phyloP scores from a whole-genome alignment of 2,329 filamentous ascomycete species.

The Aureobasidium sp. region DNA sequence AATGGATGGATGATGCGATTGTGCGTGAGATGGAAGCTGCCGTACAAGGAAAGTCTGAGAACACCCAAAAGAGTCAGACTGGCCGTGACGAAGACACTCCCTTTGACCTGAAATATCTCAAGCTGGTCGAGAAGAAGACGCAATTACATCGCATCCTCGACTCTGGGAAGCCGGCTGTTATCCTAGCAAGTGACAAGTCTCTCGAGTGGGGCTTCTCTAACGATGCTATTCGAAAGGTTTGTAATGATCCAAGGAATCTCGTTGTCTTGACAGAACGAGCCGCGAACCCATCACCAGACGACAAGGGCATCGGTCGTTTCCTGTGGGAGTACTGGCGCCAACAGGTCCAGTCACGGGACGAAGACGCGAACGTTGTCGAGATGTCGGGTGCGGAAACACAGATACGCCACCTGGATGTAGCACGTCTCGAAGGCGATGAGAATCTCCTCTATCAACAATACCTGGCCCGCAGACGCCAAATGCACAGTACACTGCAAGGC shows the following conservation, averaged over 20 bases:
- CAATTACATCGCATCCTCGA: slow-evolving; percentile 64
- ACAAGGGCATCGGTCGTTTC: slow-evolving; percentile 57
- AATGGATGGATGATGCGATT: slow-evolving; percentile 98
- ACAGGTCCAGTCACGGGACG: slow-evolving; percentile 14
- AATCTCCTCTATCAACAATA: slow-evolving; percentile 82
- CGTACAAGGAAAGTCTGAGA: slow-evolving; percentile 30
- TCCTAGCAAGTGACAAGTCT: slow-evolving; percentile 82
- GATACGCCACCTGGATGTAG: not conserved
- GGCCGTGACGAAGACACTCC: slow-evolving; percentile 51
- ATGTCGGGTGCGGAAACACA: not conserved
- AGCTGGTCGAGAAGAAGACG: slow-evolving; percentile 70
- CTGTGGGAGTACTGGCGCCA: slow-evolving; percentile 56
- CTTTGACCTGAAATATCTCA: slow-evolving; percentile 83
- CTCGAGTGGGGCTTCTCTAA: slow-evolving; percentile 94
- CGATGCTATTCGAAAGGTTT: slow-evolving; percentile 65
- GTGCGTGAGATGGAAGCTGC: slow-evolving; percentile 58
- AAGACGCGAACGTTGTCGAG: slow-evolving; percentile 4
- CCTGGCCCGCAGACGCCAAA: slow-evolving; percentile 76
- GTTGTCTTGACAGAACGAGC: slow-evolving; percentile 78
- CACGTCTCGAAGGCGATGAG: slow-evolving; percentile 68
- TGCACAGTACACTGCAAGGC: slow-evolving; percentile 73
- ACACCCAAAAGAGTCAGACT: slow-evolving; percentile 14
- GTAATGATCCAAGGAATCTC: slow-evolving; percentile 69
- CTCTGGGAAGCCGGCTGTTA: slow-evolving; percentile 56
- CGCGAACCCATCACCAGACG: slow-evolving; percentile 29